These are phyloP conservation scores for Saitozyma podzolica DNA, from an alignment of 768 basidiomycete genomes.

Conservation along the genomic window DNA sequence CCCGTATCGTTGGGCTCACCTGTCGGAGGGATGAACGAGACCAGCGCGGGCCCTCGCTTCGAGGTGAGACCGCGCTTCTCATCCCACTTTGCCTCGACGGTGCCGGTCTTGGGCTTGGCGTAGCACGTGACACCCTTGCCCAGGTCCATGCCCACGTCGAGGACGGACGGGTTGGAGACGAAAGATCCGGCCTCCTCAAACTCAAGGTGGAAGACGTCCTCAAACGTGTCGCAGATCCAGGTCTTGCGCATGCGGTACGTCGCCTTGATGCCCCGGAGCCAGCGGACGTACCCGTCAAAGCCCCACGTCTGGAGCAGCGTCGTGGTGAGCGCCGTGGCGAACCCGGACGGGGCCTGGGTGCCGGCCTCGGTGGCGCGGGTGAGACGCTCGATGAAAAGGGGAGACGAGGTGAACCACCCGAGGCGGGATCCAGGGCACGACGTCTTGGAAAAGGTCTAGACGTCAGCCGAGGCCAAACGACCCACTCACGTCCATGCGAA, in stretches of 20 bases:
- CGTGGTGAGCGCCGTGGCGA: slow-evolving; percentile 62
- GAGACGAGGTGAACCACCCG: slow-evolving; percentile 78
- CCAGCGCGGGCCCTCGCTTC: slow-evolving; percentile 53
- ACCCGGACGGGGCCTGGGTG: slow-evolving; percentile 71
- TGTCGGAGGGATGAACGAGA: slow-evolving; percentile 72
- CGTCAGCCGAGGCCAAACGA: slow-evolving; percentile 8
- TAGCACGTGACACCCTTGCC: slow-evolving; percentile 58
- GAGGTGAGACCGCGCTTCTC: slow-evolving; percentile 55
- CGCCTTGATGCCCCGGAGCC: slow-evolving; percentile 66
- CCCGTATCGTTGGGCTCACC: slow-evolving; percentile 22
- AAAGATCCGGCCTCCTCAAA: slow-evolving; percentile 39
- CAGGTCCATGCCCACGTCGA: slow-evolving; percentile 50
- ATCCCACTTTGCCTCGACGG: slow-evolving; percentile 41
- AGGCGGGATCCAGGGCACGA: slow-evolving; percentile 74
- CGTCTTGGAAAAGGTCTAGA: slow-evolving; percentile 57
- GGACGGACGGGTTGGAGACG: slow-evolving; percentile 27
- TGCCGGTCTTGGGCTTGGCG: slow-evolving; percentile 40
- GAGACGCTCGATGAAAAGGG: slow-evolving; percentile 72
- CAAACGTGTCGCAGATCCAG: slow-evolving; percentile 62
- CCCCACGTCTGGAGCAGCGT: slow-evolving; percentile 68
- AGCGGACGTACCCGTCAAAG: slow-evolving; percentile 70
- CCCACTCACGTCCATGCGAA: slow-evolving; percentile 65
- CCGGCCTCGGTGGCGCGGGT: slow-evolving; percentile 69
- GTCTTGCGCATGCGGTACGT: slow-evolving; percentile 50
- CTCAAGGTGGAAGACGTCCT: slow-evolving; percentile 65